phyloP scores from a whole-genome alignment of 139 green algal species.

The Haematococcus lacustris region DNA sequence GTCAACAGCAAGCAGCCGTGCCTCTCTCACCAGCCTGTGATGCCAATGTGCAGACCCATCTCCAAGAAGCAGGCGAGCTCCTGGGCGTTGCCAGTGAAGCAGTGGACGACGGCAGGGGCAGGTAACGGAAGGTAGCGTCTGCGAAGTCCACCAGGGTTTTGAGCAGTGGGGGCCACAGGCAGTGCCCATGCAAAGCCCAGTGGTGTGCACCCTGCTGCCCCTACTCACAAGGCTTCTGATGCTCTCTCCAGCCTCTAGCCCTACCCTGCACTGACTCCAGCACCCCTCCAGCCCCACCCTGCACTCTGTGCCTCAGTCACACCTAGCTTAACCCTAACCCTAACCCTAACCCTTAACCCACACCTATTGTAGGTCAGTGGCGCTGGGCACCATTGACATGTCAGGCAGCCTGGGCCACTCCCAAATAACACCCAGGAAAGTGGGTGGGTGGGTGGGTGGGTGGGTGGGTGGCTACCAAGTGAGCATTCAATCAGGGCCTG shows the following conservation, averaged over 20 bases:
- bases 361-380: too few species aligned
- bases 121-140: conserved; percentile 7
- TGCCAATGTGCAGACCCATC: conserved; percentile 58
- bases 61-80: conserved; percentile 51
- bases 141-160: too few species aligned
- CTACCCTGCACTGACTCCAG: not conserved
- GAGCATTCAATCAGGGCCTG: too few species aligned
- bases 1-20: too few species aligned
- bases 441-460: too few species aligned
- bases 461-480: too few species aligned
- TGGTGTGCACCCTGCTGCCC: not conserved
- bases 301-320: not conserved
- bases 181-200: not conserved
- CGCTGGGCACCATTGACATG: too few species aligned
- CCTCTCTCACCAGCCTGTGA: conserved; percentile 59
- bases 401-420: too few species aligned
- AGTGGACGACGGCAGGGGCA: conserved; percentile 59
- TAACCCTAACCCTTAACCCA: too few species aligned
- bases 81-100: conserved; percentile 58
- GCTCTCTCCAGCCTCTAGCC: not conserved
- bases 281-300: not conserved
- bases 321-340: too few species aligned
- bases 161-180: too few species aligned
- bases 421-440: too few species aligned
- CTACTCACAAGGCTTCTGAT: not conserved